phyloP scores from a whole-genome alignment of 345 rosid genomes.

The Eucalyptus microcorys region DNA sequence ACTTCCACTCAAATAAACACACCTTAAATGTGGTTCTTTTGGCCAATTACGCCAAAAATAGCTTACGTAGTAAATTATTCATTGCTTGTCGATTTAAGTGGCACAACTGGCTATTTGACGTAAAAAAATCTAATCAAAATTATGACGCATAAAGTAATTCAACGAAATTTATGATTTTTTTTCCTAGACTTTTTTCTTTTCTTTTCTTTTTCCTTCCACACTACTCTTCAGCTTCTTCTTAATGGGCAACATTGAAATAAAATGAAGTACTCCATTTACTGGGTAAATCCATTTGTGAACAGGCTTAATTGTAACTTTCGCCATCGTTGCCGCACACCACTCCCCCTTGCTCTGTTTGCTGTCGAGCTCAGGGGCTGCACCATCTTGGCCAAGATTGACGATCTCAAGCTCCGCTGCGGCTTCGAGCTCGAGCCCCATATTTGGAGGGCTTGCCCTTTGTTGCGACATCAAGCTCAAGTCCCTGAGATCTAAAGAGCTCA shows the following conservation, averaged over 20 bases:
- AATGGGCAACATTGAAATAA: background rate
- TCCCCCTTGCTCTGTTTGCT: background rate
- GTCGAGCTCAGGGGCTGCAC: background rate
- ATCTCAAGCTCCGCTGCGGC: background rate
- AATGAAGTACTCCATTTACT: background rate
- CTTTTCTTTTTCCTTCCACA: background rate
- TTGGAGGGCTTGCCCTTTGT: background rate
- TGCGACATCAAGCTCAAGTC: background rate
- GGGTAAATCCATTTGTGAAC: background rate
- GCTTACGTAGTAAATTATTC: background rate
- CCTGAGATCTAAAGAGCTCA: background rate
- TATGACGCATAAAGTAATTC: background rate
- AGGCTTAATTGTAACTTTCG: background rate
- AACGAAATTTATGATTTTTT: background rate
- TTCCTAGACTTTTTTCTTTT: too few species aligned
- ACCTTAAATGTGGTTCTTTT: background rate
- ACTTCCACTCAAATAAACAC: background rate
- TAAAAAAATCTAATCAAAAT: background rate
- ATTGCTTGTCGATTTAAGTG: too few species aligned
- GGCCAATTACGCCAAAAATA: background rate
- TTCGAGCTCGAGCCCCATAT: background rate
- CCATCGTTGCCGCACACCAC: background rate
- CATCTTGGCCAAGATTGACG: background rate
- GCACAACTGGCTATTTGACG: fast-evolving
- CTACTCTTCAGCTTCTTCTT: background rate